Conservation (phyloP, 2,329 filamentous ascomycete genomes). For the Fusarium torreyae region DNA sequence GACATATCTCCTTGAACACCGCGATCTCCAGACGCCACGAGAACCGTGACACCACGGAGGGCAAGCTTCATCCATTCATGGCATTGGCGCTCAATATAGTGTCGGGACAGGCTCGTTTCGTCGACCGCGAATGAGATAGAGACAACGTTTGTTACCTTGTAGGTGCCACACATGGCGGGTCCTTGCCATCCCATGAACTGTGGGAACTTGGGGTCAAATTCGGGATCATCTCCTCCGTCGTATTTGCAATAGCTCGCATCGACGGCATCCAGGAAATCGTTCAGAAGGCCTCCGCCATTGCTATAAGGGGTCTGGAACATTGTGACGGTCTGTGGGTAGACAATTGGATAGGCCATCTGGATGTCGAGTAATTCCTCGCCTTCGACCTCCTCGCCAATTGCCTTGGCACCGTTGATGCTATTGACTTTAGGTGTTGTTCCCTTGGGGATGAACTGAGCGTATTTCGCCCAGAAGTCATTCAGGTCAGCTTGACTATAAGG, state of each 20-base stretch:
- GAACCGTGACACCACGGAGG: conserved; percentile 2
- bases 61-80: conserved; percentile 22
- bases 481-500: neutral
- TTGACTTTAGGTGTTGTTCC: conserved; percentile 8
- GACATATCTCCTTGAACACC: neutral
- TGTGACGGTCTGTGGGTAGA: neutral
- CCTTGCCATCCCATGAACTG: neutral
- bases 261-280: conserved; percentile 8
- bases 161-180: conserved; percentile 15
- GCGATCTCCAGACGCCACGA: conserved; percentile 1
- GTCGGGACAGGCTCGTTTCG: neutral
- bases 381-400: neutral
- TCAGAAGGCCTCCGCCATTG: neutral
- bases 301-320: conserved; percentile 1
- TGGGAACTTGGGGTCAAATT: neutral
- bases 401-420: neutral
- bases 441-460: neutral
- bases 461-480: conserved; percentile 2
- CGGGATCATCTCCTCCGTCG: conserved; percentile 1
- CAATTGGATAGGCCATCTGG: conserved; percentile 3
- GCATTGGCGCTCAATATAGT: neutral
- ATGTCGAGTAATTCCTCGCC: conserved; percentile 12
- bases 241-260: conserved; percentile 20
- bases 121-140: conserved; percentile 2
- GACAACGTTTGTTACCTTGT: conserved; percentile 1